Conservation (phyloP, 2,329 filamentous ascomycete species). For the Cryphonectria parasitica region DNA sequence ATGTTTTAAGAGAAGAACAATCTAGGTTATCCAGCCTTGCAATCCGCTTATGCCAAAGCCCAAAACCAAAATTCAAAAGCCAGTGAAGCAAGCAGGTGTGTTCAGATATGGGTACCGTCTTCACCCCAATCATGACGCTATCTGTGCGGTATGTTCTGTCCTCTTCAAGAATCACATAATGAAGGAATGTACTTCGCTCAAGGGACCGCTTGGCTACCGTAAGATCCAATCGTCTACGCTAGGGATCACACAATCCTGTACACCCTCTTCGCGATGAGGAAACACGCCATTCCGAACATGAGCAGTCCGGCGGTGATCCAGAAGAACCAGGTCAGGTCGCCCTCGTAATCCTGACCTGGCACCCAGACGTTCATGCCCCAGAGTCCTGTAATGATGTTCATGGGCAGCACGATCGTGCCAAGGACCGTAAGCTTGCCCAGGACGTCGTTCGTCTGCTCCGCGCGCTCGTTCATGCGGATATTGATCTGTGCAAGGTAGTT, state of each 20-base stretch:
- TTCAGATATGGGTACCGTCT: constrained; percentile 4
- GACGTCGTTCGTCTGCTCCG: constrained; percentile 93
- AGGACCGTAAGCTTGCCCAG: constrained; percentile 93
- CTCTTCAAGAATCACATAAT: background rate
- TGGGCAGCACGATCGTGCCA: constrained; percentile 94
- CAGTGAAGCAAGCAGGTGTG: background rate
- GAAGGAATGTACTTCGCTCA: background rate
- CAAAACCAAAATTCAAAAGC: background rate
- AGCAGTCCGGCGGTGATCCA: constrained; percentile 75
- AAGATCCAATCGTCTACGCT: background rate
- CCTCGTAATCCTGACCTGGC: constrained; percentile 83
- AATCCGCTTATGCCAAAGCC: constrained; percentile 1
- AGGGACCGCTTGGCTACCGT: background rate
- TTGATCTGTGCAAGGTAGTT: constrained; percentile 99
- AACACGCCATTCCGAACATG: constrained; percentile 79
- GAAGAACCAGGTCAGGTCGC: constrained; percentile 75
- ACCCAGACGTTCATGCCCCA: constrained; percentile 99
- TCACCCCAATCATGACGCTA: constrained; percentile 1
- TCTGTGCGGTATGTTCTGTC: background rate
- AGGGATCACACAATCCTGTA: constrained; percentile 71
- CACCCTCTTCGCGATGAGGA: constrained; percentile 79
- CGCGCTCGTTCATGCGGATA: constrained; percentile 97
- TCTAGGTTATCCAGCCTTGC: background rate
- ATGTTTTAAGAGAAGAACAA: background rate
- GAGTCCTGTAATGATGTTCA: constrained; percentile 98